Percentiles rank a stretch among this genome's conserved stretches.
Conservation (phyloP, 1,139 yeast genomes). For the Taiozyma onychis region DNA sequence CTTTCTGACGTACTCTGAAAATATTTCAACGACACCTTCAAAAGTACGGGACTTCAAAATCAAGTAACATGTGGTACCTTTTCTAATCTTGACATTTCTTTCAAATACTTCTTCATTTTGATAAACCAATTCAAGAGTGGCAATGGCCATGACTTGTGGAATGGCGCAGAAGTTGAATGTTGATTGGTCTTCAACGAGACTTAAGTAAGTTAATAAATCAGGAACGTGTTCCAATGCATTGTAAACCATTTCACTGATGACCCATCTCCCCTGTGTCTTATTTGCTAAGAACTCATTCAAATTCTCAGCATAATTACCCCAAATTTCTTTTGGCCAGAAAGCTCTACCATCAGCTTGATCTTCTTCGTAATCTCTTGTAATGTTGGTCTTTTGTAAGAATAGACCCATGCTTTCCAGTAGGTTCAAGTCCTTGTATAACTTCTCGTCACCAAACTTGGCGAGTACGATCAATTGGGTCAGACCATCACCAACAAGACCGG, state of each 20-base stretch:
- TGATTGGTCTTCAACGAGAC: constrained; percentile 75
- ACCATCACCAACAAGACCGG: constrained; percentile 97
- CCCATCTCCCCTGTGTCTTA: constrained; percentile 53
- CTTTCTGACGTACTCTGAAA: constrained; percentile 63
- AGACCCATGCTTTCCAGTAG: constrained; percentile 89
- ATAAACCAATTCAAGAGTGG: constrained; percentile 82
- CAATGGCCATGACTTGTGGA: constrained; percentile 98
- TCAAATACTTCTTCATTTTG: constrained; percentile 73
- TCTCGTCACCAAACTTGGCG: constrained; percentile 57
- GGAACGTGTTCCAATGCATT: constrained; percentile 75
- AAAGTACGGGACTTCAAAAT: constrained; percentile 71
- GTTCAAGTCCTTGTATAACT: constrained; percentile 45
- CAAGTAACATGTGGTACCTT: constrained; percentile 81
- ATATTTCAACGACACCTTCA: constrained; percentile 69
- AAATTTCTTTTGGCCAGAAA: constrained; percentile 94
- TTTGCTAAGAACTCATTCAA: constrained; percentile 53
- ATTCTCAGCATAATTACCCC: constrained; percentile 73
- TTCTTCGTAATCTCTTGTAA: constrained; percentile 91
- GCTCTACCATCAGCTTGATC: constrained; percentile 89
- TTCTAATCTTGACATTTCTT: constrained; percentile 77
- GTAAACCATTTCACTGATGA: constrained; percentile 77
- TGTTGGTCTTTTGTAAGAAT: constrained; percentile 91
- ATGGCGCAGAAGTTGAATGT: constrained; percentile 90
- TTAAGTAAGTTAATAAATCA: constrained; percentile 71
- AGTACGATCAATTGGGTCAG: constrained; percentile 72